phyloP scores from a whole-genome alignment of 352 stramenopile genomes.

The Phytophthora citrophthora region DNA sequence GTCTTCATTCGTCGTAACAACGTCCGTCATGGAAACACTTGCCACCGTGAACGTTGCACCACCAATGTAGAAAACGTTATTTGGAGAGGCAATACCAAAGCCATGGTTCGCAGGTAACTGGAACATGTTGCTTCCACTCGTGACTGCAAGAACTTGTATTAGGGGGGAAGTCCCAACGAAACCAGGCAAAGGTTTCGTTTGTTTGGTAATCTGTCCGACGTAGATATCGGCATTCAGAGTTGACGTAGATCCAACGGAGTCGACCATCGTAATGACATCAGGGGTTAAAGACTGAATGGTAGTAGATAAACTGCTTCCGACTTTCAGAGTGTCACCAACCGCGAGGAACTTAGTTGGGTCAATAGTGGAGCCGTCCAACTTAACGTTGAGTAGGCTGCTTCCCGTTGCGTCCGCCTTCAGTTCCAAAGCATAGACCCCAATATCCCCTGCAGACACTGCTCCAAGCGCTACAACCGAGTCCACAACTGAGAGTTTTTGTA shows the following conservation, averaged over 20 bases:
- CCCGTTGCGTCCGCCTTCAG: constrained; percentile 50
- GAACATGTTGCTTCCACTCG: constrained; percentile 30
- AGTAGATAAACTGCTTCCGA: constrained; percentile 33
- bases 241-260: constrained; percentile 6
- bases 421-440: constrained; percentile 64
- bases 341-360: constrained; percentile 71
- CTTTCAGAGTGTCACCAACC: constrained; percentile 58
- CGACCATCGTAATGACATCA: constrained; percentile 52
- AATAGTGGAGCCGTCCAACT: constrained; percentile 44
- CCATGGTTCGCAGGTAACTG: constrained; percentile 56
- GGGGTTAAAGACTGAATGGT: constrained; percentile 55
- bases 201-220: constrained; percentile 62
- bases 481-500: constrained; percentile 66
- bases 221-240: constrained; percentile 30
- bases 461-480: constrained; percentile 72
- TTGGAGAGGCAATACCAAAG: constrained; percentile 3
- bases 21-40: constrained; percentile 12
- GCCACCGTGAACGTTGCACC: constrained; percentile 45
- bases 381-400: constrained; percentile 47
- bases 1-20: constrained; percentile 49
- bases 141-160: constrained; percentile 57
- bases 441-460: constrained; percentile 41
- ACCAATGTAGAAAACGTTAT: constrained; percentile 48
- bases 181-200: constrained; percentile 52
- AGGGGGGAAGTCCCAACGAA: constrained; percentile 58